Evolutionary conservation across 768 basidiomycete species (phyloP).

Genomic region (Tulasnella sp.): DNA sequence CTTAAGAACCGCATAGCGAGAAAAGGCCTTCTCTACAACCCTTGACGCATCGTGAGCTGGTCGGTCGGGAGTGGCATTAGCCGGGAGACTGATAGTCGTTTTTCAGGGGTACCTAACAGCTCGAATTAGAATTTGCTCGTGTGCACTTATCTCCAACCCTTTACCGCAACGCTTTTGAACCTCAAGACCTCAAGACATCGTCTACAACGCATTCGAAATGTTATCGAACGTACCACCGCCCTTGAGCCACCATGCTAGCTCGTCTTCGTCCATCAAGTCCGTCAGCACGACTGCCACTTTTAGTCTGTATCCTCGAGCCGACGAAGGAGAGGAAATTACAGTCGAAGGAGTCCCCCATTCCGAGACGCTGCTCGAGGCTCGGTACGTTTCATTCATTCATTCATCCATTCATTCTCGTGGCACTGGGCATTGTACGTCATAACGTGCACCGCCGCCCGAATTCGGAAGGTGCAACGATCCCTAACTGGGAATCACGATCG

Average conservation of each 20-base stretch:
- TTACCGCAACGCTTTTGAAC: neutral
- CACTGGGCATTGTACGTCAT: neutral
- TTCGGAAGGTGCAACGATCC: constrained; percentile 7
- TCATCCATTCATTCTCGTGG: neutral
- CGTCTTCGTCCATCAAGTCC: neutral
- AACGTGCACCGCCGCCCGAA: neutral
- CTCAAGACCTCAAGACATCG: neutral
- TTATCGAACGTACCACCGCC: constrained; percentile 14
- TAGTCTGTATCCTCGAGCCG: constrained; percentile 30
- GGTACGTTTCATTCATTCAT: constrained; percentile 54
- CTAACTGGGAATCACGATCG: neutral
- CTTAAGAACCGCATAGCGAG: neutral
- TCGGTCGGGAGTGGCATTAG: neutral
- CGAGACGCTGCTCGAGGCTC: constrained; percentile 61
- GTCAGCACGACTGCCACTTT: constrained; percentile 27
- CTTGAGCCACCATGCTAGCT: constrained; percentile 19
- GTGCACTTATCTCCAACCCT: constrained; percentile 18
- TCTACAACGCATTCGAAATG: neutral
- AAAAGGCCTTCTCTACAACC: neutral
- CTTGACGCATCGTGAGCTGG: neutral
- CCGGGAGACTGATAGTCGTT: neutral
- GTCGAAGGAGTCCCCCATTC: constrained; percentile 67
- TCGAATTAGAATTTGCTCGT: constrained; percentile 24
- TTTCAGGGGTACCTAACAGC: neutral
- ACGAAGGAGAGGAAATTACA: constrained; percentile 48